These are phyloP conservation scores for Cladosporium sp. DNA, from an alignment of 2,329 filamentous ascomycete species.

Conservation along the genomic window DNA sequence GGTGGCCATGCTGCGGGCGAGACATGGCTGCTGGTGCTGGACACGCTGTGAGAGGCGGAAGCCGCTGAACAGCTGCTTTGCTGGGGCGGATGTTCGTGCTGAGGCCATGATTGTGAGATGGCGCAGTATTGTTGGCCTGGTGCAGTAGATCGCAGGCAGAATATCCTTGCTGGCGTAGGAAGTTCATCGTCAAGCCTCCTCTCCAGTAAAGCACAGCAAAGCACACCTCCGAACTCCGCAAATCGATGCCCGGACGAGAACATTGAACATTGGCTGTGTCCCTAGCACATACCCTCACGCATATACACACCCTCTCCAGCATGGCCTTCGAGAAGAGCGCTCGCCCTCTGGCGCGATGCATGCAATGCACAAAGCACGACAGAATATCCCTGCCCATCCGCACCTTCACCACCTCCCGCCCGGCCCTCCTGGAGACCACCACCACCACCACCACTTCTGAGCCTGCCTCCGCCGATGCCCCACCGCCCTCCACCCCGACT, in stretches of 20 bases:
- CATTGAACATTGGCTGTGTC: neutral
- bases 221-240: conserved; percentile 12
- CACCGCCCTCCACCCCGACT: neutral
- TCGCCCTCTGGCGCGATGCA: conserved; percentile 33
- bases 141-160: neutral
- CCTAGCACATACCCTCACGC: neutral
- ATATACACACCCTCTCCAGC: neutral
- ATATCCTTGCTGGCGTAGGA: neutral
- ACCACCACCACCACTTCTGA: conserved; percentile 6
- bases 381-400: conserved; percentile 39
- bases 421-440: conserved; percentile 41
- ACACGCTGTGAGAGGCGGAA: conserved; percentile 26
- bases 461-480: neutral
- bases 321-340: conserved; percentile 27
- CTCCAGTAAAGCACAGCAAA: too few relatives aligned
- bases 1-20: conserved; percentile 60
- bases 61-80: conserved; percentile 37
- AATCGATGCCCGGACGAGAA: neutral
- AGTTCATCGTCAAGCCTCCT: too few relatives aligned
- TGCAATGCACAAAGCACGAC: conserved; percentile 31
- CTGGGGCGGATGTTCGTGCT: conserved; percentile 39
- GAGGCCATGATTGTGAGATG: conserved; percentile 39
- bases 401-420: conserved; percentile 50
- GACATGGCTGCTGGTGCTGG: conserved; percentile 30
- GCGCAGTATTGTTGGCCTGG: neutral